Percentiles rank a stretch among this genome's conserved stretches.
These are phyloP conservation scores for Candida mattraensis DNA, from an alignment of 805 yeast genomes.

Conservation along the genomic window DNA sequence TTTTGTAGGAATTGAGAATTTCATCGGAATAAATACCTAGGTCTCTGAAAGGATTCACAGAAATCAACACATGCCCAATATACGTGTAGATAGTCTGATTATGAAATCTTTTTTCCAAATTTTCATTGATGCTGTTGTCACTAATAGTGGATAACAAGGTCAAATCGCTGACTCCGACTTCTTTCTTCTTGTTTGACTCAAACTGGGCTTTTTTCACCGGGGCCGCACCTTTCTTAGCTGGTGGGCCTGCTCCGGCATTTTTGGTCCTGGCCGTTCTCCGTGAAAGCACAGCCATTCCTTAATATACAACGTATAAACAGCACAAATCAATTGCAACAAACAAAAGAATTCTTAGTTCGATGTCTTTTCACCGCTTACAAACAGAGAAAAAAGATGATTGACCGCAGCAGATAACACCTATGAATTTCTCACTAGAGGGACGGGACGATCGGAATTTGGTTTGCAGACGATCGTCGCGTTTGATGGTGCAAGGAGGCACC, in stretches of 20 bases:
- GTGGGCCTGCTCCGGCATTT: constrained; percentile 45
- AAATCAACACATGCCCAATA: constrained; percentile 91
- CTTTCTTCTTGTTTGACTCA: constrained; percentile 84
- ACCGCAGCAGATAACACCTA: constrained; percentile 8
- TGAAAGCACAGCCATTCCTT: constrained; percentile 30
- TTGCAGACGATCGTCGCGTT: too few relatives aligned
- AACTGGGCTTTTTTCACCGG: constrained; percentile 86
- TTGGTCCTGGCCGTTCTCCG: constrained; percentile 70
- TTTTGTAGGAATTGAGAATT: constrained; percentile 72
- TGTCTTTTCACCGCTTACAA: too few relatives aligned
- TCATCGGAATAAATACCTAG: constrained; percentile 90
- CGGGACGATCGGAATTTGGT: constrained; percentile 8
- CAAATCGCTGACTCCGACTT: constrained; percentile 97
- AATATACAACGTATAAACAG: neutral
- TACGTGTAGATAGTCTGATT: constrained; percentile 90
- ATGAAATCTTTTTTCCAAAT: constrained; percentile 82
- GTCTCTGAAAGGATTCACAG: constrained; percentile 95
- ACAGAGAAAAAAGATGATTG: too few relatives aligned
- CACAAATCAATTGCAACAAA: too few relatives aligned
- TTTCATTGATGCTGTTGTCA: constrained; percentile 91
- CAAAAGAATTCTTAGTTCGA: too few relatives aligned
- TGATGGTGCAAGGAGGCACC: too few relatives aligned
- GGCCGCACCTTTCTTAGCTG: constrained; percentile 50
- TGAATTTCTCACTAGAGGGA: too few relatives aligned
- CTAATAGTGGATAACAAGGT: constrained; percentile 85